Evolutionary conservation across 2,329 filamentous ascomycete genomes (phyloP).

Genomic region (Aspergillus sp.): DNA sequence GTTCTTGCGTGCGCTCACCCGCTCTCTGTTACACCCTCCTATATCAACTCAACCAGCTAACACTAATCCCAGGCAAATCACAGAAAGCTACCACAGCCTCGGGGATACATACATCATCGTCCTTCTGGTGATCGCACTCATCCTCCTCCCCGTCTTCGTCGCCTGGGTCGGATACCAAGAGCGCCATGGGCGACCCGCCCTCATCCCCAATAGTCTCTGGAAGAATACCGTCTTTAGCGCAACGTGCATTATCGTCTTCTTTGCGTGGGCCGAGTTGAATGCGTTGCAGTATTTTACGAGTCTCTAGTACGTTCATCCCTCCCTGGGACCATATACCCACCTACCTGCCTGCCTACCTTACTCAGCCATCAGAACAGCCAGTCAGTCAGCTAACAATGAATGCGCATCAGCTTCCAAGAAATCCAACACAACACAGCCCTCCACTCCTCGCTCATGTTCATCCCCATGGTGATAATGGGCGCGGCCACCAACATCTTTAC

Average conservation of each 20-base stretch:
- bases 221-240: slow-evolving; percentile 60
- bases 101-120: slow-evolving; percentile 48
- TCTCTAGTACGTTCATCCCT: slow-evolving; percentile 7
- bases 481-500: slow-evolving; percentile 50
- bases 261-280: slow-evolving; percentile 54
- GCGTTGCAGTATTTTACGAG: slow-evolving; percentile 44
- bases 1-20: slow-evolving; percentile 44
- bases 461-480: slow-evolving; percentile 49
- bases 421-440: slow-evolving; percentile 53
- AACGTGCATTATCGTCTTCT: slow-evolving; percentile 57
- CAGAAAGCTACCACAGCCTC: slow-evolving; percentile 11
- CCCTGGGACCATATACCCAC: too few species aligned
- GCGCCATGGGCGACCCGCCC: slow-evolving; percentile 51
- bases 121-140: slow-evolving; percentile 50
- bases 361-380: too few species aligned
- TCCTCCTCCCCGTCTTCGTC: slow-evolving; percentile 55
- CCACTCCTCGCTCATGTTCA: slow-evolving; percentile 50
- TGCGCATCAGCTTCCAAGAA: slow-evolving; percentile 50
- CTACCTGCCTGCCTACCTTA: too few species aligned
- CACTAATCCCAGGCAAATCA: slow-evolving; percentile 17
- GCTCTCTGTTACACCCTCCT: slow-evolving; percentile 2
- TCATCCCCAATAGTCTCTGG: slow-evolving; percentile 69
- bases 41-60: slow-evolving; percentile 39
- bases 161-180: slow-evolving; percentile 60
- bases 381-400: not conserved